A percentile compares a stretch with the other conserved stretches of the same genome.
phyloP scores from a whole-genome alignment of 768 basidiomycete genomes.

The Boletus rex-veris region DNA sequence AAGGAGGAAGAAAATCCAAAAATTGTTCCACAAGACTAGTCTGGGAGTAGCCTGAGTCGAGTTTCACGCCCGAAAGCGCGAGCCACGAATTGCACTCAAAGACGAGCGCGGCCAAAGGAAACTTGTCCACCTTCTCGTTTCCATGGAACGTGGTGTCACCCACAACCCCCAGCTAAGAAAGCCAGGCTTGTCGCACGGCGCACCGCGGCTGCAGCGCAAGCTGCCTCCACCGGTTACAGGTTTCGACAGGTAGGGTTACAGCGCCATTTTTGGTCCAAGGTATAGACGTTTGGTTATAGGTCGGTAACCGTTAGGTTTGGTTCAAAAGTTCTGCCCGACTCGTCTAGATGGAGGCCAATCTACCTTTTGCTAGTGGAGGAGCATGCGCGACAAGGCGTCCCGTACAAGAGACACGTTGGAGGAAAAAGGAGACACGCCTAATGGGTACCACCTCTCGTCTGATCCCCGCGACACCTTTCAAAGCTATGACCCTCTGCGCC shows the following conservation, averaged over 20 bases:
- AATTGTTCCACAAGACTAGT: conserved; percentile 17
- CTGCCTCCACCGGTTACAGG: background rate
- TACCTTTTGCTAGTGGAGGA: background rate
- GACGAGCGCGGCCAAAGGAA: background rate
- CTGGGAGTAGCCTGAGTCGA: conserved; percentile 26
- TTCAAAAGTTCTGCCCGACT: no score
- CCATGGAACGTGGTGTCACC: conserved; percentile 3
- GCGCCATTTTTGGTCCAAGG: no score
- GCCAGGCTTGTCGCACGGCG: background rate
- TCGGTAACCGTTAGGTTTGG: no score
- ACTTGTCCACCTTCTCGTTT: conserved; percentile 15
- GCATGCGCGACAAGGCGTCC: conserved; percentile 7
- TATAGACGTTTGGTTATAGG: no score
- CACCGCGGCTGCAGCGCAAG: background rate
- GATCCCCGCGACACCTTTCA: conserved; percentile 55
- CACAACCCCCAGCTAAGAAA: background rate
- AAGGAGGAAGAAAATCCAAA: conserved; percentile 16
- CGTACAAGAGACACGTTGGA: conserved; percentile 3
- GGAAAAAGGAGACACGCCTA: conserved; percentile 7
- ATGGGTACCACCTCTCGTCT: conserved; percentile 29
- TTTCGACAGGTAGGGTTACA: no score
- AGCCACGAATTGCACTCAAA: conserved; percentile 27
- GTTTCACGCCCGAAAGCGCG: conserved; percentile 19
- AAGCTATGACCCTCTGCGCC: conserved; percentile 21
- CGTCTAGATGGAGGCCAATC: background rate